Percentiles rank a stretch among this genome's conserved stretches.
These are phyloP conservation scores for Licmophora abbreviata DNA, from an alignment of 108 stramenopile genomes.

Conservation along the genomic window DNA sequence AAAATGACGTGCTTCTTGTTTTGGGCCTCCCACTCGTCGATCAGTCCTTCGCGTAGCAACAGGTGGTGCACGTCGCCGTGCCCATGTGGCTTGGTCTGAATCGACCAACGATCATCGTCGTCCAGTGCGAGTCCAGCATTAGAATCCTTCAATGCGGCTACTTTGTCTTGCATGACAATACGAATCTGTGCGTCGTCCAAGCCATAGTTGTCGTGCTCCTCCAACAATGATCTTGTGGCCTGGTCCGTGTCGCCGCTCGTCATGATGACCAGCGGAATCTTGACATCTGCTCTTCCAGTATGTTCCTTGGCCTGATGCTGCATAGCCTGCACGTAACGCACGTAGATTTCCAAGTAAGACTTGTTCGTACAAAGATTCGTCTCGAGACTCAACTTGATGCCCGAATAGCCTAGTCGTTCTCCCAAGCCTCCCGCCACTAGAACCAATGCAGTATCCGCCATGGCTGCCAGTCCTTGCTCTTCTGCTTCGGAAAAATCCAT, in stretches of 20 bases:
- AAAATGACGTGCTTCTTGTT: slow-evolving; percentile 91
- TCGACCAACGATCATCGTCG: slow-evolving; percentile 65
- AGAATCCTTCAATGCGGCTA: slow-evolving; percentile 86
- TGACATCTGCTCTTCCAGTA: slow-evolving; percentile 37
- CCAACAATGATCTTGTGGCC: slow-evolving; percentile 78
- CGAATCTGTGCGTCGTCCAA: slow-evolving; percentile 68
- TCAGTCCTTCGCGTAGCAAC: slow-evolving; percentile 76
- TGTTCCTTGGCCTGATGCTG: slow-evolving; percentile 66
- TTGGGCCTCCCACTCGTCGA: slow-evolving; percentile 74
- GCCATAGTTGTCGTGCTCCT: slow-evolving; percentile 88
- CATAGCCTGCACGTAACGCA: slow-evolving; percentile 87
- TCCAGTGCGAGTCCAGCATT: slow-evolving; percentile 83
- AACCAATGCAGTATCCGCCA: slow-evolving; percentile 62
- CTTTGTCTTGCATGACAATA: slow-evolving; percentile 91
- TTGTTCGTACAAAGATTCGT: slow-evolving; percentile 72
- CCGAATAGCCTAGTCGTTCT: slow-evolving; percentile 96
- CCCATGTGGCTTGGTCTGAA: slow-evolving; percentile 98
- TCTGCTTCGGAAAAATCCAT: slow-evolving; percentile 83
- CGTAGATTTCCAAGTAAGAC: slow-evolving; percentile 77
- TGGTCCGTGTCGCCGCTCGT: slow-evolving; percentile 97
- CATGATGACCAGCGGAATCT: slow-evolving; percentile 96
- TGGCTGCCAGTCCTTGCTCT: slow-evolving; percentile 51
- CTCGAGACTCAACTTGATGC: slow-evolving; percentile 92
- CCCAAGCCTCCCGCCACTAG: slow-evolving; percentile 95
- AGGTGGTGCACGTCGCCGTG: slow-evolving; percentile 99